Base-by-base conservation (phyloP, 495 filamentous ascomycete genomes). In the Hyphodiscus hymeniophilus region DNA sequence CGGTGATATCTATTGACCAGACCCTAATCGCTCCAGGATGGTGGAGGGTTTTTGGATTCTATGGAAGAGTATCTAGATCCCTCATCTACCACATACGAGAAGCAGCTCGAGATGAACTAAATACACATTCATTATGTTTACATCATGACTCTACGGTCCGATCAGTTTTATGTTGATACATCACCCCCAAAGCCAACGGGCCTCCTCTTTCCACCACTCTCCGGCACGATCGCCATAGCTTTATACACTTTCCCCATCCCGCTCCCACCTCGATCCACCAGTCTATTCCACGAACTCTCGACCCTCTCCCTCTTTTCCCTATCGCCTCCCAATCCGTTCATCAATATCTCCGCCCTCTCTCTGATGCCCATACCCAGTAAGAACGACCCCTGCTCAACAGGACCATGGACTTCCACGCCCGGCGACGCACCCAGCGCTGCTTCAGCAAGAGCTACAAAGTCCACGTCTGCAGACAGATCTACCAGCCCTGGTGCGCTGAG, bases 161-260 rank as follows among this genome's bases (percentile, higher is more conserved):
- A 20, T 20, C 12, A 38, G 13, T 15, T 21, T 55, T 21, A 55
- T 38, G 18, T 22, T 3, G 30, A 15, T 26, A 94, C 73, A 60
- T 78, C 75, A 13, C 91, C 91, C 0, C 91, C 92, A 73, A 98
- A 96, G 18, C 92, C 92, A 54, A 96, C 87, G 7, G 92, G 92
- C 31, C 81, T 72, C 52, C 82, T 71, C 60, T 64, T 67, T 3
- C 87, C 89, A 16, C 70, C 76, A 54, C 80, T 81, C 65, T 88
- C 84, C 0, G 92, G 92, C 56, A 97, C 66, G 53, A 98, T 85
- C 23, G 90, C 82, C 76, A 98, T 73, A 7, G 79, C 89, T 70
- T 96, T 95, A 59, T 98, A 98, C 38, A 96, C 65, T 68, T 81
- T 85, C 2, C 92, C 92, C 92, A 97, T 98, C 0, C 86, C 89